Conservation (phyloP, 148 eudicot species). For the Drosera capensis region DNA sequence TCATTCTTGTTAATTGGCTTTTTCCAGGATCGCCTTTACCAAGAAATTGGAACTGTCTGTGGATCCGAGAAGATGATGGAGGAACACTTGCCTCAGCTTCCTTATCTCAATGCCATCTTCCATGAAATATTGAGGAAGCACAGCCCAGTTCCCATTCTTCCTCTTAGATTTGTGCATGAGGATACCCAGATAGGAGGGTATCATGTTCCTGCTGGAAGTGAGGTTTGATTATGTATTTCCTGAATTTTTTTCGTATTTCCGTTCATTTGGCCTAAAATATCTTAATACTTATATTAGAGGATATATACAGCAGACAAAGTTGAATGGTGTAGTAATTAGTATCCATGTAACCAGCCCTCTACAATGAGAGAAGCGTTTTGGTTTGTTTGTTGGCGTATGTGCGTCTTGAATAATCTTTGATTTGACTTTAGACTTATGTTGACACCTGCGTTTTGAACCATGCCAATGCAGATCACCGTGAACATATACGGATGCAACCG, state of each 20-base stretch:
- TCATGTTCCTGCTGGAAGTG: slow-evolving; percentile 60
- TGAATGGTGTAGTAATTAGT: no score
- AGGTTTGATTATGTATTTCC: slow-evolving; percentile 24
- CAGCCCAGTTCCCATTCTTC: slow-evolving; percentile 59
- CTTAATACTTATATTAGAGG: not conserved
- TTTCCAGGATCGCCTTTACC: slow-evolving; percentile 41
- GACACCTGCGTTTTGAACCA: no score
- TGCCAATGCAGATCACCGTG: slow-evolving; percentile 60
- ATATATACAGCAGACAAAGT: no score
- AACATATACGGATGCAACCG: slow-evolving; percentile 76
- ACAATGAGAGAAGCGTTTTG: no score
- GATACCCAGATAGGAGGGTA: slow-evolving; percentile 69
- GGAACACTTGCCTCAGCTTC: slow-evolving; percentile 54
- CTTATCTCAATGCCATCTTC: slow-evolving; percentile 58
- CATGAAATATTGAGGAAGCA: slow-evolving; percentile 79
- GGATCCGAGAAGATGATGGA: slow-evolving; percentile 50
- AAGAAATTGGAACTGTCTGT: slow-evolving; percentile 45
- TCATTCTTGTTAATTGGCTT: not conserved
- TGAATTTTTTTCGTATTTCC: not conserved
- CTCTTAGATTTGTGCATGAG: slow-evolving; percentile 60
- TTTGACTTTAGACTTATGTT: not conserved
- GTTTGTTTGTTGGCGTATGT: no score
- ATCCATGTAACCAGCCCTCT: no score
- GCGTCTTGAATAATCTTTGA: no score
- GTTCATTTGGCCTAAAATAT: not conserved